These are phyloP conservation scores for Cyberlindnera saturnus DNA, from an alignment of 805 yeast genomes.

Conservation along the genomic window DNA sequence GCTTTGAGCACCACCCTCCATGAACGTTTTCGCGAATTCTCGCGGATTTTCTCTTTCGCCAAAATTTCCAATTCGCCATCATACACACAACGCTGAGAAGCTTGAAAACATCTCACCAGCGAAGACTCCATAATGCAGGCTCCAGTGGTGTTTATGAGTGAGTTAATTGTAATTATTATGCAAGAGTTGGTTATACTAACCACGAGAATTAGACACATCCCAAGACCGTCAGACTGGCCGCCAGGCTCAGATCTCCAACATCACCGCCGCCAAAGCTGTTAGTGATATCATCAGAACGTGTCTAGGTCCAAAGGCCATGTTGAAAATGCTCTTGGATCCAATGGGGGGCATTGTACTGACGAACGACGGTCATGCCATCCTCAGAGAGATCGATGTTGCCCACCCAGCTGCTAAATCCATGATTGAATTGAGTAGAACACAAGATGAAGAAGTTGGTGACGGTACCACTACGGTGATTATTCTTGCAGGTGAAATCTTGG, in stretches of 20 bases:
- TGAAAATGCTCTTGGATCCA: constrained; percentile 95
- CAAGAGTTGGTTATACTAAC: constrained; percentile 1
- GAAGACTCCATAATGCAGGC: constrained; percentile 54
- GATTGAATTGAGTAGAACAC: constrained; percentile 95
- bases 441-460: constrained; percentile 98
- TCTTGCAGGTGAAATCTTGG: constrained; percentile 92
- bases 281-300: constrained; percentile 97
- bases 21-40: no score
- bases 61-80: no score
- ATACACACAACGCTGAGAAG: neutral
- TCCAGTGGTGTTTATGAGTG: constrained; percentile 72
- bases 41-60: no score
- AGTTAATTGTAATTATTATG: constrained; percentile 10
- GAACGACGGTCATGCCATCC: constrained; percentile 97
- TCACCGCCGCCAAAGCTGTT: constrained; percentile 99
- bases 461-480: constrained; percentile 98
- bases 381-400: constrained; percentile 94
- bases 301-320: constrained; percentile 98
- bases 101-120: neutral
- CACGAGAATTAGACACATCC: constrained; percentile 46
- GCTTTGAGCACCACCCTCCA: no score
- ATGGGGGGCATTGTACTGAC: constrained; percentile 91
- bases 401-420: constrained; percentile 99
- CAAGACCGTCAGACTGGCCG: constrained; percentile 95
- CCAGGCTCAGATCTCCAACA: constrained; percentile 93